Conservation (phyloP, 225 moss, liverwort and hornwort species). For the Anthoceros angustus region DNA sequence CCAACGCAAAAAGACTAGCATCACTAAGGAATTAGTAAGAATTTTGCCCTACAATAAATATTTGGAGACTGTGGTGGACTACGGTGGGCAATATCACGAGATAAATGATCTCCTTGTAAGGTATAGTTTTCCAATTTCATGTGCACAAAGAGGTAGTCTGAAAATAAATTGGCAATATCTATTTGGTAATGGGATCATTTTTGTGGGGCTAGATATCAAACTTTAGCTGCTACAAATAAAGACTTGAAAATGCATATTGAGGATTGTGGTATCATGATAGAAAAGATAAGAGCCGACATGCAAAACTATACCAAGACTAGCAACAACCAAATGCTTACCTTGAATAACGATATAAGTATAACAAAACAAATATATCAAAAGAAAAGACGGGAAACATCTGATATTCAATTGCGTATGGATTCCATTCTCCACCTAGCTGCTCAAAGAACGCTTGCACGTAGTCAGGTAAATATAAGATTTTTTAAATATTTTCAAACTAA, state of each 20-base stretch:
- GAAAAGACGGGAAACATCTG: constrained; percentile 26
- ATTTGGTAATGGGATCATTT: background rate
- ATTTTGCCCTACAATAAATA: constrained; percentile 60
- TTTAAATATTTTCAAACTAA: background rate
- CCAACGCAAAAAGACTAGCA: constrained; percentile 24
- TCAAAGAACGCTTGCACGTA: constrained; percentile 32
- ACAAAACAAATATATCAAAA: constrained; percentile 23
- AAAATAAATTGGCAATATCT: background rate
- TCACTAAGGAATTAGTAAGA: constrained; percentile 30
- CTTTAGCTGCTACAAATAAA: constrained; percentile 44
- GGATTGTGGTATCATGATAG: constrained; percentile 32
- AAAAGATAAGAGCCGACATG: constrained; percentile 20
- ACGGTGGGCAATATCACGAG: constrained; percentile 51
- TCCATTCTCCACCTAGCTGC: constrained; percentile 36
- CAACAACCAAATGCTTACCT: constrained; percentile 30
- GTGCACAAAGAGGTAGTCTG: background rate
- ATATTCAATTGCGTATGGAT: constrained; percentile 51
- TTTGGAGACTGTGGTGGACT: constrained; percentile 44
- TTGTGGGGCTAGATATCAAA: constrained; percentile 40
- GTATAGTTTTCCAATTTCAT: constrained; percentile 10
- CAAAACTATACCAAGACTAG: constrained; percentile 37
- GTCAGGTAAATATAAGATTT: constrained; percentile 26
- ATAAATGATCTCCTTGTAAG: constrained; percentile 63
- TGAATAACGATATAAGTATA: constrained; percentile 49
- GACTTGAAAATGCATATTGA: constrained; percentile 44